Percentiles rank a stretch among this genome's conserved stretches.
These are phyloP conservation scores for Dicorynia guianensis DNA, from an alignment of 306 rosid species.

Conservation along the genomic window DNA sequence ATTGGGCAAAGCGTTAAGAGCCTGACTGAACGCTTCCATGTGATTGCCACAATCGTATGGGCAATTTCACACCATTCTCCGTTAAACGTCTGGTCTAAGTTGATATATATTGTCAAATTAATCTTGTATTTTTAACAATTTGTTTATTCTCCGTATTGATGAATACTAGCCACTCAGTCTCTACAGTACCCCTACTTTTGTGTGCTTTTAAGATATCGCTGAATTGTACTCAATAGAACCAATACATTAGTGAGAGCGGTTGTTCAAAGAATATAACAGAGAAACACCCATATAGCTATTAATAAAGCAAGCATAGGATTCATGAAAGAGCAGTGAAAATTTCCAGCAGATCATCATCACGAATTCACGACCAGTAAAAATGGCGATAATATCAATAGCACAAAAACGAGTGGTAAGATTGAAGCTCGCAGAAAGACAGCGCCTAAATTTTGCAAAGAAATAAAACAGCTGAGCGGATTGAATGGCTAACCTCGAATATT, in stretches of 20 bases:
- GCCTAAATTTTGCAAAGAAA: background rate
- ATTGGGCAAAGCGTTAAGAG: conserved; percentile 4
- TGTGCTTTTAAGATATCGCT: background rate
- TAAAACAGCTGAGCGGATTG: background rate
- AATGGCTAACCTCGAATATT: conserved; percentile 24
- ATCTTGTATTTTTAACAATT: background rate
- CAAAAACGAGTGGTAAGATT: background rate
- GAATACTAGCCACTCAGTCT: background rate
- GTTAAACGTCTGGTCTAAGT: background rate
- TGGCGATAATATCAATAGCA: background rate
- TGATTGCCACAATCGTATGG: conserved; percentile 21
- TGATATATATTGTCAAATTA: background rate
- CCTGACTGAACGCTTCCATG: conserved; percentile 13
- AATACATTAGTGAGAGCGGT: too few species aligned
- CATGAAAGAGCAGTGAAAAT: background rate
- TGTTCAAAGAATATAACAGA: background rate
- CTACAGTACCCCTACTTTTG: background rate
- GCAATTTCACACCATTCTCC: conserved; percentile 12
- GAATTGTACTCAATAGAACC: background rate
- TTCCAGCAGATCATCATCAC: background rate
- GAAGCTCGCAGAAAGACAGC: background rate
- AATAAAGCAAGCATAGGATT: background rate
- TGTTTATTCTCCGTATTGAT: background rate
- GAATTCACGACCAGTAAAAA: background rate
- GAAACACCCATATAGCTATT: background rate